Conservation (phyloP, 2,329 filamentous ascomycete genomes). For the Colletotrichum karsti region DNA sequence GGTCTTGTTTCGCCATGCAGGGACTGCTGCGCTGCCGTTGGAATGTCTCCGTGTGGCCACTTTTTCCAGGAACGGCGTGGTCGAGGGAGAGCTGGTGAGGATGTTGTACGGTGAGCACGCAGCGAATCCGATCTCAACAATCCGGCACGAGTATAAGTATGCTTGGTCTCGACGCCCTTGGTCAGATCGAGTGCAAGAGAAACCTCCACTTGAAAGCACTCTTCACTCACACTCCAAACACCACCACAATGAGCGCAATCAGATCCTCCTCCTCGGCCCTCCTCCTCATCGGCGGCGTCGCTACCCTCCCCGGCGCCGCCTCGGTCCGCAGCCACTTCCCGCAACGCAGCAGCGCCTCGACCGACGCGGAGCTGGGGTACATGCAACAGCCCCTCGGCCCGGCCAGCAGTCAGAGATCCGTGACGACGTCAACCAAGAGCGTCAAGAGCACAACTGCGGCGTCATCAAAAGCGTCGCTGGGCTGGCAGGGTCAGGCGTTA, state of each 20-base stretch:
- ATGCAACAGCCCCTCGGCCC: constrained; percentile 26
- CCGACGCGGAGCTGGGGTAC: constrained; percentile 24
- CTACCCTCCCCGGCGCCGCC: constrained; percentile 31
- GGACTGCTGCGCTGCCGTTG: constrained; percentile 1
- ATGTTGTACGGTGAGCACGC: neutral
- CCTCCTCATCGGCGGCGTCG: constrained; percentile 33
- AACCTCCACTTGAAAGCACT: constrained; percentile 2
- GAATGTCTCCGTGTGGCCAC: constrained; percentile 18
- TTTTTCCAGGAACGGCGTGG: constrained; percentile 8
- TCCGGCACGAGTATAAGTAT: neutral
- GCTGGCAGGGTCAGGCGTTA: constrained; percentile 22
- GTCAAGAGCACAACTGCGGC: neutral
- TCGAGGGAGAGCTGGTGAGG: constrained; percentile 7
- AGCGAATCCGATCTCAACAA: constrained; percentile 18
- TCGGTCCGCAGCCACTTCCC: constrained; percentile 30
- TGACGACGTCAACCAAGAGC: neutral
- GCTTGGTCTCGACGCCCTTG: neutral
- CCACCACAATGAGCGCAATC: constrained; percentile 13
- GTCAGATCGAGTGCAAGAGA: neutral
- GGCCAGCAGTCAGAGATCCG: neutral
- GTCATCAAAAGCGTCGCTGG: neutral
- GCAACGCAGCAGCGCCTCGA: neutral
- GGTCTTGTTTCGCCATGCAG: constrained; percentile 20
- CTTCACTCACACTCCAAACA: neutral
- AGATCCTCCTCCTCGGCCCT: constrained; percentile 29